Conservation (phyloP, 768 basidiomycete genomes). For the Kwoniella sp. region DNA sequence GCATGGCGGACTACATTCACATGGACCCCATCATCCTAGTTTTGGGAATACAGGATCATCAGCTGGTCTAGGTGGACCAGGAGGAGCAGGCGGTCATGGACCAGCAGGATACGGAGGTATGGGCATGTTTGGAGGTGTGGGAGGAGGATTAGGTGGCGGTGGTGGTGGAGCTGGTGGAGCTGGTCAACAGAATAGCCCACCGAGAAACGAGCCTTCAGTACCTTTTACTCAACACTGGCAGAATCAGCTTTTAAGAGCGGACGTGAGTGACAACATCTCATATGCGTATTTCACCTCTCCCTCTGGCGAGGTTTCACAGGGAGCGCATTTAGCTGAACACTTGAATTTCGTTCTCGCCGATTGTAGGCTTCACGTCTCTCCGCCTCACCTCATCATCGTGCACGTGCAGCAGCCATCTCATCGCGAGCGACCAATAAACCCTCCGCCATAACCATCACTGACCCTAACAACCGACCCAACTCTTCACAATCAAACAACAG, state of each 20-base stretch:
- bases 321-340: too few relatives aligned
- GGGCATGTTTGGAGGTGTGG: slow-evolving; percentile 28
- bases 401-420: slow-evolving; percentile 91
- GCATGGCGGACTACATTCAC: slow-evolving; percentile 21
- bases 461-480: slow-evolving; percentile 66
- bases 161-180: slow-evolving; percentile 4
- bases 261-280: slow-evolving; percentile 63
- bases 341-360: slow-evolving; percentile 23
- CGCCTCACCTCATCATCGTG: slow-evolving; percentile 88
- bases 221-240: slow-evolving; percentile 82
- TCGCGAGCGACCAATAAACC: slow-evolving; percentile 76
- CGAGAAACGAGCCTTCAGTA: slow-evolving; percentile 36
- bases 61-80: slow-evolving; percentile 11
- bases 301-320: too few relatives aligned
- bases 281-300: too few relatives aligned
- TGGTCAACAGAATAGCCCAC: slow-evolving; percentile 40
- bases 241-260: slow-evolving; percentile 86
- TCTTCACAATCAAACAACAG: slow-evolving; percentile 49
- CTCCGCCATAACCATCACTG: slow-evolving; percentile 85
- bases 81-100: slow-evolving; percentile 12
- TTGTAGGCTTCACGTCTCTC: slow-evolving; percentile 77
- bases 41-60: slow-evolving; percentile 23
- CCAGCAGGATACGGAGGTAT: slow-evolving; percentile 30
- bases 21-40: slow-evolving; percentile 34
- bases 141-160: too few relatives aligned